A percentile compares a stretch with the other conserved stretches of the same genome.
phyloP scores from a whole-genome alignment of 768 basidiomycete species.

The Termitomyces sp. region DNA sequence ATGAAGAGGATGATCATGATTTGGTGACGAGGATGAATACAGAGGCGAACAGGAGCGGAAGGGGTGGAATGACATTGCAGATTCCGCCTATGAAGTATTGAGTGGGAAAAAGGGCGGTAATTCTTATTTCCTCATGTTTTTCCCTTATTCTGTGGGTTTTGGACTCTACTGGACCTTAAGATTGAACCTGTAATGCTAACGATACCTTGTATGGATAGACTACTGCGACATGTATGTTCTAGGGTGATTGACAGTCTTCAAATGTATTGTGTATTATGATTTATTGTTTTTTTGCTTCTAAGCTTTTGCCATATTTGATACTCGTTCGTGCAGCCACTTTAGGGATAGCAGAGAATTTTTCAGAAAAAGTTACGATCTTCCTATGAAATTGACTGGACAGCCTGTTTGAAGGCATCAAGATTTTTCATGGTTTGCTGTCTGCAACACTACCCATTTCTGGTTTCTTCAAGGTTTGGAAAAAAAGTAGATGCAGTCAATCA shows the following conservation, averaged over 20 bases:
- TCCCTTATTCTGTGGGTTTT: background rate
- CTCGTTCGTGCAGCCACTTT: too few relatives aligned
- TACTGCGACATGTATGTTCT: background rate
- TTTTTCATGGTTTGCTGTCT: too few relatives aligned
- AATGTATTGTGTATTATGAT: background rate
- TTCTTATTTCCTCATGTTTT: background rate
- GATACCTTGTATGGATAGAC: background rate
- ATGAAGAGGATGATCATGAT: slow-evolving; percentile 2
- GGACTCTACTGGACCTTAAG: background rate
- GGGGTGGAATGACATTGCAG: background rate
- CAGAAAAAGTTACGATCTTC: too few relatives aligned
- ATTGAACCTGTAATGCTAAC: background rate
- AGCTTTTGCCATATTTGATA: too few relatives aligned
- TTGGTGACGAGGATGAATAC: slow-evolving; percentile 3
- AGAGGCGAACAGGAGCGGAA: slow-evolving; percentile 4
- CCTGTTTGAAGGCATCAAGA: too few relatives aligned
- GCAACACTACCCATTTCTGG: too few relatives aligned
- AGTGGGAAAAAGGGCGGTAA: background rate
- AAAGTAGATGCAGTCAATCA: too few relatives aligned
- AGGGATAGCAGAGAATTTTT: too few relatives aligned
- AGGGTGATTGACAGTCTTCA: background rate
- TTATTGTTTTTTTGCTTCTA: too few relatives aligned
- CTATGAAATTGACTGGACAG: too few relatives aligned
- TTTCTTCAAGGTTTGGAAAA: too few relatives aligned
- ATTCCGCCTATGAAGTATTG: background rate